Base-by-base conservation (phyloP, 2,329 filamentous ascomycete species). In the Botrytis pseudocinerea region DNA sequence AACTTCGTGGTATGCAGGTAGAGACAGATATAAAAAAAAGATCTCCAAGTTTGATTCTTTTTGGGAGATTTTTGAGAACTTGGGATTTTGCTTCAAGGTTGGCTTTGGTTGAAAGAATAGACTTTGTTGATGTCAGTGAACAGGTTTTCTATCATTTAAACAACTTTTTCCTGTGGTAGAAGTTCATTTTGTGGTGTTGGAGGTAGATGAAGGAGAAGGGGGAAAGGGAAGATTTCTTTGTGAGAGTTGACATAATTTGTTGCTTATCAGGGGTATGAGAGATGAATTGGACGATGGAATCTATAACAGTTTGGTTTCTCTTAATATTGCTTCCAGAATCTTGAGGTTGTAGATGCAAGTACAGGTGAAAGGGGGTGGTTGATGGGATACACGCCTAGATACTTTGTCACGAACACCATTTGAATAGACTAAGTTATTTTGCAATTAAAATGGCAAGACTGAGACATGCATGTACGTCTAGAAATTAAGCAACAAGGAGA, bases 361-460 rank as follows among this genome's bases (percentile, higher is more conserved):
- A 12, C 14, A 51, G 25, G 25, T 51, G 4, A 35, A n/a, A n/a
- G 1, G 7, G 0, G 14, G 48, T 51, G 48, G 25, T 51, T 51
- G 48, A 2, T 4, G 3, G 12, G 25, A 51, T 25, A 51, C 10
- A n/a, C 7, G 25, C 5, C 5, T 51, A 14, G 12, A 14, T 0
- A 0, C 48, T n/a, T n/a, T 25, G 25, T n/a, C 48, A n/a, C 2
- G 2, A 51, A 51, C 10, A 51, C 10, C 10, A 51, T 14, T 4
- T 51, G 12, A 22, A 51, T 6, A 51, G 48, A n/a, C 22, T n/a
- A 51, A 51, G 48, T n/a, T n/a, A 51, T 7, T 6, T 14, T 2
- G 0, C 10, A 51, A n/a, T 14, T 2, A 7, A 5, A 1, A n/a
- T n/a, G 6, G 25, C 14, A 0, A 2, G 4, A 51, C 14, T 14